Evolutionary conservation across 108 stramenopile species (phyloP), one percentile per base, ranked within the genome.

Genomic region (Skeletonema costatum): DNA sequence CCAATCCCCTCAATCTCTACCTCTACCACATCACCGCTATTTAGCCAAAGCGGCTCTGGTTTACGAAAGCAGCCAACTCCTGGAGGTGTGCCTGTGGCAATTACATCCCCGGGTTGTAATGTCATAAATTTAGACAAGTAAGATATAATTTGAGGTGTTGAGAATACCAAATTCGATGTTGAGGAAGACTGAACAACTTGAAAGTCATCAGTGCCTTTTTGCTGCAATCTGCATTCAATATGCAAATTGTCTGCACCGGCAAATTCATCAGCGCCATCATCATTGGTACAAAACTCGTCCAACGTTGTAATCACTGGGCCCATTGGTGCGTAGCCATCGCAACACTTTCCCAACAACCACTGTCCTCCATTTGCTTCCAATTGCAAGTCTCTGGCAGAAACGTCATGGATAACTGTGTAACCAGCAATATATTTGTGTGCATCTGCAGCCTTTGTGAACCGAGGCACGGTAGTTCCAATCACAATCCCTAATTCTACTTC

Each of bases 401-500:
- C 87, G 68, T 89, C 89, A 56, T 89, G 89, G 13, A 87, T 71
- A 10, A 89, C 85, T 7, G 89, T 87, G 41, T 80, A 89, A 19
- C 89, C 89, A 11, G 85, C 89, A 62, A 89, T 84, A 62, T 86
- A 87, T 42, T 84, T 65, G 11, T 32, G 31, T 16, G 85, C 89
- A 35, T 86, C 83, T n/a, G 60, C 31, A 13, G 64, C 16, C 13
- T 70, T 69, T 16, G 83, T 78, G 60, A 81, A 81, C 3, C 87
- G 82, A 14, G 87, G 88, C 9, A 87, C 85, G 1, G 70, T 74
- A 13, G 31, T 32, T 51, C 87, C 87, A 71, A 89, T 78, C 41
- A 89, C 85, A 38, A 89, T 74, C 25, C 83, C 89, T 31, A 89
- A 44, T 66, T 89, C 89, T n/a, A 87, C 89, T 71, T 89, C 89